phyloP scores from a whole-genome alignment of 768 basidiomycete genomes.

The Cyclocybe aegerita region DNA sequence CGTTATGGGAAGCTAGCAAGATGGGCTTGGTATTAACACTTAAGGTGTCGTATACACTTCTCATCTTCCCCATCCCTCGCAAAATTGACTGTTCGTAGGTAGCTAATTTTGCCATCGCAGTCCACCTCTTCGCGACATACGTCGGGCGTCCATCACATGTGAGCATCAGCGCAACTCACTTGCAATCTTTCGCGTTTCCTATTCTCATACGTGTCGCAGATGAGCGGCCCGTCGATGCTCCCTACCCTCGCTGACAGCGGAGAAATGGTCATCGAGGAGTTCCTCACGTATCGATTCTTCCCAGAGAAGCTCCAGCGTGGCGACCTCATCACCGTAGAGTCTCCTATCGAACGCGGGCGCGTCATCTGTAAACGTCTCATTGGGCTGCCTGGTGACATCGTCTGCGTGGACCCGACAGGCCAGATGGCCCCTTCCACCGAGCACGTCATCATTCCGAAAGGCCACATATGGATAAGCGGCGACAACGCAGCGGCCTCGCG shows the following conservation, averaged over 20 bases:
- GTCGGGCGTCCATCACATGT: conserved; percentile 58
- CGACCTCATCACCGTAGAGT: conserved; percentile 71
- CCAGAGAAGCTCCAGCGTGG: conserved; percentile 61
- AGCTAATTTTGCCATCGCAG: conserved; percentile 52
- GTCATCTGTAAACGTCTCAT: conserved; percentile 87
- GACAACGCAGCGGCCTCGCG: conserved; percentile 83
- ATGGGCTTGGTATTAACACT: not conserved
- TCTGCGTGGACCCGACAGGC: conserved; percentile 88
- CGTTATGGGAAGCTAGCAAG: too few species aligned
- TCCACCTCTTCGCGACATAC: conserved; percentile 65
- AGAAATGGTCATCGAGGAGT: conserved; percentile 65
- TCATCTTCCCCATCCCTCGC: not conserved
- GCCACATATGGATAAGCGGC: conserved; percentile 88
- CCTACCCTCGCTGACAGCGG: conserved; percentile 64
- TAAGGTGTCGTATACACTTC: conserved; percentile 15
- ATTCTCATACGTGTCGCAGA: conserved; percentile 36
- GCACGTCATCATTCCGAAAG: conserved; percentile 78
- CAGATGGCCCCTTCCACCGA: conserved; percentile 59
- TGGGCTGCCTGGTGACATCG: conserved; percentile 84
- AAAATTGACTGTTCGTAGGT: conserved; percentile 29
- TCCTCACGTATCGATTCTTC: conserved; percentile 50
- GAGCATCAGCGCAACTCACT: conserved; percentile 16
- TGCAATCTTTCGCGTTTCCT: not conserved
- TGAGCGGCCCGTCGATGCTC: conserved; percentile 77
- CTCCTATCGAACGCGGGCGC: conserved; percentile 64